Base-by-base conservation (phyloP, 2,329 filamentous ascomycete genomes). In the Fusarium brachygibbosum region DNA sequence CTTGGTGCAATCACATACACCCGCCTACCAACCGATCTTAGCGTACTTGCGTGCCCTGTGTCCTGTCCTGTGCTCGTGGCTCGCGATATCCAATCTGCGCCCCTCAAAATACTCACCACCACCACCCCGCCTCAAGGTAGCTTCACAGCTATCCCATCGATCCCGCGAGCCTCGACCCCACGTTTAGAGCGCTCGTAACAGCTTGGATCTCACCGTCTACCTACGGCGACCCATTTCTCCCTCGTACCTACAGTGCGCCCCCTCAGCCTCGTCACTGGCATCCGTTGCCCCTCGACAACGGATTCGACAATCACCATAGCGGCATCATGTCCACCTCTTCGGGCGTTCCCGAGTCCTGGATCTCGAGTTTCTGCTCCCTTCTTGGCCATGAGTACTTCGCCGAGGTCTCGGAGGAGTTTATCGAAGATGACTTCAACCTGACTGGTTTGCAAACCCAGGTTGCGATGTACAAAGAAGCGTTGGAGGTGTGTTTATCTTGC, bases 371-470 rank as follows among this genome's bases (percentile, higher is more conserved):
- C 81, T 99, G 96, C 85, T 94, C 93, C 38, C 86, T 98, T 45
- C 88, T 98, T 64, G 96, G 96, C 66, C 96, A 99, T 79, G 96
- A 99, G 81, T 99, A 98, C 83, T 99, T 99, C 81, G 96, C 96
- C 68, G 96, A 99, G 84, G 95, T 99, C 51, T 96, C 93, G 45
- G 96, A 99, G 82, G 96, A 99, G 77, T 99, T 99, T 76, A 98
- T 99, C 78, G 96, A 99, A 81, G 96, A 99, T 89, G 96, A 99
- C 81, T 99, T 99, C 86, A 99, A 99, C 81, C 86, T 99, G 70
- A 99, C 96, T 1, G 96, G 96, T 50, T 85, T 99, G 76, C 94
- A 97, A 81, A 92, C 91, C 63, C 95, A 98, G 82, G 96, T 99
- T 53, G 91, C 93, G 69, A 97, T 98, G 93, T 99, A 99, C 81